Conservation (phyloP, 129 eudicot genomes). For the Helianthus tuberosus region DNA sequence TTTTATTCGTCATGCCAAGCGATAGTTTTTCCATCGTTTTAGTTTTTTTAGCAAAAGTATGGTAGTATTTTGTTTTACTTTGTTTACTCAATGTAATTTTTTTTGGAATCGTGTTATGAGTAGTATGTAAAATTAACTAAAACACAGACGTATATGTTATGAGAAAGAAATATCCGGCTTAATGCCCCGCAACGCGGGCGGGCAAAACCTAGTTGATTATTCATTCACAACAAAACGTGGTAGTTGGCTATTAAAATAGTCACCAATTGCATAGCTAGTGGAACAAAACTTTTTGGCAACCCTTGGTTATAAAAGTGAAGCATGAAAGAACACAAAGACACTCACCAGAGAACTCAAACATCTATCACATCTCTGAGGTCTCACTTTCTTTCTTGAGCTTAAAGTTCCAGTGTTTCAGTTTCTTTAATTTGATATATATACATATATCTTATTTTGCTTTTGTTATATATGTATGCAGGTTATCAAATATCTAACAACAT, state of each 20-base stretch:
- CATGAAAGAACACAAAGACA: not conserved
- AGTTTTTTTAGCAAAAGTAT: no score
- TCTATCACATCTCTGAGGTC: not conserved
- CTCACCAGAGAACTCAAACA: not conserved
- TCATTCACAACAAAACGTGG: not conserved
- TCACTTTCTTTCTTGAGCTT: not conserved
- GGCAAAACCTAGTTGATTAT: no score
- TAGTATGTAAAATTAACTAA: no score
- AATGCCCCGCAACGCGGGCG: no score
- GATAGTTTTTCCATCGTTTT: no score
- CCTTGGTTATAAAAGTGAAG: not conserved
- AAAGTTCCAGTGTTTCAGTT: not conserved
- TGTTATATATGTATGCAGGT: not conserved
- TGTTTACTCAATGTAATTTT: no score
- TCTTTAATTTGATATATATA: not conserved
- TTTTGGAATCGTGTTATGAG: no score
- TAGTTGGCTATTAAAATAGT: conserved; percentile 3
- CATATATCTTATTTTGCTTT: not conserved
- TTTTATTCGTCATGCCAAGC: no score
- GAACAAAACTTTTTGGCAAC: not conserved
- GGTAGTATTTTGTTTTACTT: no score
- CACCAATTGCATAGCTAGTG: not conserved
- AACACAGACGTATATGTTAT: no score
- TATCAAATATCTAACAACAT: not conserved
- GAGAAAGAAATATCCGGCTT: no score